Evolutionary conservation across 225 moss, liverwort and hornwort species (phyloP), one percentile per base, ranked within the genome.

Genomic region (Neckera pumila): DNA sequence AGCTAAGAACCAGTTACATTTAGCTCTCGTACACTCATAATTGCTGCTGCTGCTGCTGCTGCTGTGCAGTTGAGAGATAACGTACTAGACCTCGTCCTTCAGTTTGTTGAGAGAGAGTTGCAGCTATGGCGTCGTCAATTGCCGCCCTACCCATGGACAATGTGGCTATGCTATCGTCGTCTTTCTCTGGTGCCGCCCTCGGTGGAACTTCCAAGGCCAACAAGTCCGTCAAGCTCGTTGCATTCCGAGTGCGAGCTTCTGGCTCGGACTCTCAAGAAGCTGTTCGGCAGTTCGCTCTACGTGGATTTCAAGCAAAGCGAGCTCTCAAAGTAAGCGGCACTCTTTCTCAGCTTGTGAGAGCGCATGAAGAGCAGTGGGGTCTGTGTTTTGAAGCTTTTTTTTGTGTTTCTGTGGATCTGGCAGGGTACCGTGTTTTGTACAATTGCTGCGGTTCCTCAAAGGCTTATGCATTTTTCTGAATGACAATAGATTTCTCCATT

Each of bases 201-300:
- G 84, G 63, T 65, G 85, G 58, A 63, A 81, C 81, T 33, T 63
- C 34, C 56, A 92, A 89, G 89, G 33, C 40, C 27, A 38, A 27
- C 45, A 79, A 47, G 57, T 80, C 85, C 51, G 57, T 90, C 84
- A 92, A 87, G 90, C 81, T 89, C 62, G 89, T 78, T 76, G 92
- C 90, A 63, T 76, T 94, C 70, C 77, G 42, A 42, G 90, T 92
- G 84, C 91, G 88, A 74, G 94, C 91, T 56, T 86, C 86, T 76
- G 92, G 89, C 49, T 87, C 91, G 17, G 90, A 87, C 87, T 91
- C 96, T 22, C 88, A 94, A 38, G 92, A 93, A 62, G 91, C 92
- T 65, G 91, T 94, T 26, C 89, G 95, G 45, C 91, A 96, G 85
- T 95, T 97, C 67, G 96, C 95, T 87, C 93, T 95, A 13, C 94